Evolutionary conservation across 495 filamentous ascomycete genomes (phyloP), one percentile per base, ranked within the genome.

Genomic region (Peziza echinospora): DNA sequence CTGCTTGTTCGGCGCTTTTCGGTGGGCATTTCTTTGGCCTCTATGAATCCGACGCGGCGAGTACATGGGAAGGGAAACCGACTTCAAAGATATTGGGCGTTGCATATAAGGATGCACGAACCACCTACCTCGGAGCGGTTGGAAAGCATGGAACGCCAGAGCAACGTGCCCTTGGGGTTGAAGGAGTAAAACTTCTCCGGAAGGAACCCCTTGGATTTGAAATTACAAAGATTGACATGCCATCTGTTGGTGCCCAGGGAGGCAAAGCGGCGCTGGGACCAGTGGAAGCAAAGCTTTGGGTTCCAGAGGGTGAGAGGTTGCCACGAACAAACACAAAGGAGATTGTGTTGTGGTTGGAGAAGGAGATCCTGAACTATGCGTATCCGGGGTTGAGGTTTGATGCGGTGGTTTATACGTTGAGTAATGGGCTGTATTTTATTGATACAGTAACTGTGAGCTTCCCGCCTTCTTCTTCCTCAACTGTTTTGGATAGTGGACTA

Each of bases 321-420:
- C 45, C 43, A 6, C 42, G 52, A 19, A 53, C 52, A 2, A 26
- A 50, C 7, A 42, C 60, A n/a, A 55, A 65, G 42, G 56, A 63
- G 11, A 71, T 73, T 51, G 68, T 73, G 25, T 78, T 85, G 50
- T 72, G 78, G 55, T 47, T 91, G 21, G 84, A 89, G 54, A 69
- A 75, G 22, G 57, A 70, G 0, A 62, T 79, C 5, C 65, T 94
- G 17, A 50, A 65, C 23, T 63, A 70, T 41, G 71, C 77, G 49
- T 75, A 73, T 51, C 65, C 72, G 0, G 83, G 85, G 1, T 76
- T 93, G 76, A 93, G 91, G 64, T 58, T 94, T 13, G 67, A 69
- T 25, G 65, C 73, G 5, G 61, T 57, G 6, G 68, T 92, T 13
- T 76, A 73, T 58, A 67, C 72, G 42, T 61, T 83, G 24, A 74